Evolutionary conservation across 78 protist genomes (phyloP).

Genomic region (Dictyostelium purpureum): DNA sequence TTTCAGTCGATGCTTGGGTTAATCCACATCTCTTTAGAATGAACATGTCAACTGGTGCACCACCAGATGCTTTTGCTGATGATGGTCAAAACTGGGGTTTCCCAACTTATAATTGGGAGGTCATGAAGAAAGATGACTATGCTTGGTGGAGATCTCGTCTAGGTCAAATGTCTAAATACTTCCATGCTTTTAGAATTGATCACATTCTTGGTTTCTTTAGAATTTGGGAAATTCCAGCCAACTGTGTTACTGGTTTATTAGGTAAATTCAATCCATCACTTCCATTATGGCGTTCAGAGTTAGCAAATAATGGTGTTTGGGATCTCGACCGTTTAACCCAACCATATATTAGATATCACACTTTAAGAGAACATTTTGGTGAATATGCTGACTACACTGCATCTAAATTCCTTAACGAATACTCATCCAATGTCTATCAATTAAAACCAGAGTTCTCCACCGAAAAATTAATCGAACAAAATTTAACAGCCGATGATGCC

Average conservation of each 20-base stretch:
- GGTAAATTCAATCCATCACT: slow-evolving; percentile 87
- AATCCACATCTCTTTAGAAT: slow-evolving; percentile 81
- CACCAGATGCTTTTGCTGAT: slow-evolving; percentile 91
- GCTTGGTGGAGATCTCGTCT: slow-evolving; percentile 93
- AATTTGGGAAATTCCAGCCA: slow-evolving; percentile 91
- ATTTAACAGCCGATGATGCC: slow-evolving; percentile 1
- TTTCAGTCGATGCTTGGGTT: slow-evolving; percentile 87
- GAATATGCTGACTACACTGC: slow-evolving; percentile 42
- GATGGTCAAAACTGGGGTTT: slow-evolving; percentile 96
- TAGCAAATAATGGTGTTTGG: slow-evolving; percentile 79
- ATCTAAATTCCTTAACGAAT: slow-evolving; percentile 52
- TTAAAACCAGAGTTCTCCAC: slow-evolving; percentile 34
- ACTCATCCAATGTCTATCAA: slow-evolving; percentile 4
- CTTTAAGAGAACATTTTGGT: slow-evolving; percentile 63
- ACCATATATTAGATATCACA: slow-evolving; percentile 79
- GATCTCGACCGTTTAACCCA: slow-evolving; percentile 74
- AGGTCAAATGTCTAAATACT: slow-evolving; percentile 84
- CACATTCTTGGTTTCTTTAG: slow-evolving; percentile 95
- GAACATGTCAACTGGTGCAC: slow-evolving; percentile 90
- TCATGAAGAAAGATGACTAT: slow-evolving; percentile 86
- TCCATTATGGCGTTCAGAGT: slow-evolving; percentile 71
- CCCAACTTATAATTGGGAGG: slow-evolving; percentile 95
- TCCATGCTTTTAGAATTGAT: slow-evolving; percentile 94
- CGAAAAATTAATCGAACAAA: slow-evolving; percentile 40
- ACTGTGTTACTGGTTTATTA: slow-evolving; percentile 67